Conservation (phyloP, 805 yeast species). For the Nakazawaea ambrosiae region DNA sequence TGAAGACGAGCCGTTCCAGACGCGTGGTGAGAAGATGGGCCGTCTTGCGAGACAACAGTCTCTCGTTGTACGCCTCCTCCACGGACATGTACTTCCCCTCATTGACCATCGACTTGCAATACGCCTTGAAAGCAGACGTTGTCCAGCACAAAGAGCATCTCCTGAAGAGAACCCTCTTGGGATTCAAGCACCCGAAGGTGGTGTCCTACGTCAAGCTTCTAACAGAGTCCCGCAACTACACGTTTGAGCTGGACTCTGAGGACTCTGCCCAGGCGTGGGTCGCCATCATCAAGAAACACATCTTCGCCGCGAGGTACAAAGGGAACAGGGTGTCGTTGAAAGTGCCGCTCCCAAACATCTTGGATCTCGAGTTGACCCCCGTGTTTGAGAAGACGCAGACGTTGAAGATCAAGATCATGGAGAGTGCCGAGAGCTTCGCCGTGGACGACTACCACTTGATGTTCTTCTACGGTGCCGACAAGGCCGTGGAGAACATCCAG, state of each 20-base stretch:
- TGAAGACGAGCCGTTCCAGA: conserved; percentile 30
- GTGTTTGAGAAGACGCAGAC: conserved; percentile 53
- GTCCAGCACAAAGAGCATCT: conserved; percentile 20
- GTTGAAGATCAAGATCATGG: conserved; percentile 54
- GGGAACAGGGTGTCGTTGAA: conserved; percentile 70
- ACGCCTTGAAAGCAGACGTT: conserved; percentile 55
- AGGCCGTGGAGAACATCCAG: conserved; percentile 33
- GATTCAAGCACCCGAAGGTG: not conserved
- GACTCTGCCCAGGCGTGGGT: conserved; percentile 79
- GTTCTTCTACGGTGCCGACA: conserved; percentile 49
- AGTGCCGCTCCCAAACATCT: conserved; percentile 63
- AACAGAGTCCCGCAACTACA: conserved; percentile 51
- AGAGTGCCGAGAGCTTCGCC: conserved; percentile 43
- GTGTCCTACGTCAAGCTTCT: conserved; percentile 47
- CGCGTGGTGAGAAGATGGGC: conserved; percentile 67
- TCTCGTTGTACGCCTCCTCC: conserved; percentile 62
- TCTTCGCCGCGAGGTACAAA: conserved; percentile 65
- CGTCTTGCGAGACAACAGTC: conserved; percentile 58
- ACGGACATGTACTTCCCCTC: conserved; percentile 83
- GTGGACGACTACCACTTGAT: conserved; percentile 67
- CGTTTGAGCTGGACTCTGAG: conserved; percentile 66
- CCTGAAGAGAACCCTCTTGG: not conserved
- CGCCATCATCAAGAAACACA: conserved; percentile 61
- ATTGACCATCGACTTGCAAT: conserved; percentile 63
- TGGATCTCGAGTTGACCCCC: conserved; percentile 50